A percentile compares a stretch with the other conserved stretches of the same genome.
phyloP scores from a whole-genome alignment of 805 yeast genomes.

The Millerozyma miso region DNA sequence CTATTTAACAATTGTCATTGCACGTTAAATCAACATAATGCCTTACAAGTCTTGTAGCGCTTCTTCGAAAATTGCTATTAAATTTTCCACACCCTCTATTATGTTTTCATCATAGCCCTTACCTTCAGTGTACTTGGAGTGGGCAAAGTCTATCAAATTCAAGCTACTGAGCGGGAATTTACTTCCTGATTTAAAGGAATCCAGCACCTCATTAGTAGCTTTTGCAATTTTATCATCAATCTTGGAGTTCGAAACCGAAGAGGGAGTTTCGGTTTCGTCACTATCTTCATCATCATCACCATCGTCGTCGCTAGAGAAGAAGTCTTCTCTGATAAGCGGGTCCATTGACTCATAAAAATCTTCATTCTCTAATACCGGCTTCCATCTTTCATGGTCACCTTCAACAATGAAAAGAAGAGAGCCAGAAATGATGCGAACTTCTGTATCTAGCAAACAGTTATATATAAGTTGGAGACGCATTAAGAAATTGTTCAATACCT shows the following conservation, averaged over 20 bases:
- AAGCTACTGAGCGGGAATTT: constrained; percentile 48
- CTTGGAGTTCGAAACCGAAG: constrained; percentile 11
- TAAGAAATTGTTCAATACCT: constrained; percentile 42
- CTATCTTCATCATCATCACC: constrained; percentile 17
- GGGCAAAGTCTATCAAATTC: constrained; percentile 86
- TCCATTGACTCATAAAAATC: constrained; percentile 38
- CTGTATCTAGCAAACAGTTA: constrained; percentile 58
- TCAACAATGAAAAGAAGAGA: constrained; percentile 75
- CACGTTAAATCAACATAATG: background rate
- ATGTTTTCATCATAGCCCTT: constrained; percentile 69
- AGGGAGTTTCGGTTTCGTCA: constrained; percentile 10
- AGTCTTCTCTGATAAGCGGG: constrained; percentile 19
- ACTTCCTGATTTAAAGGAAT: background rate
- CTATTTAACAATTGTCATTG: background rate
- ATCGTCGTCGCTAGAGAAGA: constrained; percentile 13
- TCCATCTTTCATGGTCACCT: constrained; percentile 57
- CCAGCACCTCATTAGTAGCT: background rate
- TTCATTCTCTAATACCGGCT: constrained; percentile 16
- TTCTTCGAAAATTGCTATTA: constrained; percentile 43
- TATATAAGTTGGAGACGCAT: constrained; percentile 63
- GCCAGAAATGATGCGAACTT: constrained; percentile 64
- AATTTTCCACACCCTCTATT: constrained; percentile 62
- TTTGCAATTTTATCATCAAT: constrained; percentile 14
- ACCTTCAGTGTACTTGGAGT: constrained; percentile 61
- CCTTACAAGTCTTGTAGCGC: constrained; percentile 9